Evolutionary conservation across 495 filamentous ascomycete species (phyloP).

Genomic region (Hypoxylon perforatum): DNA sequence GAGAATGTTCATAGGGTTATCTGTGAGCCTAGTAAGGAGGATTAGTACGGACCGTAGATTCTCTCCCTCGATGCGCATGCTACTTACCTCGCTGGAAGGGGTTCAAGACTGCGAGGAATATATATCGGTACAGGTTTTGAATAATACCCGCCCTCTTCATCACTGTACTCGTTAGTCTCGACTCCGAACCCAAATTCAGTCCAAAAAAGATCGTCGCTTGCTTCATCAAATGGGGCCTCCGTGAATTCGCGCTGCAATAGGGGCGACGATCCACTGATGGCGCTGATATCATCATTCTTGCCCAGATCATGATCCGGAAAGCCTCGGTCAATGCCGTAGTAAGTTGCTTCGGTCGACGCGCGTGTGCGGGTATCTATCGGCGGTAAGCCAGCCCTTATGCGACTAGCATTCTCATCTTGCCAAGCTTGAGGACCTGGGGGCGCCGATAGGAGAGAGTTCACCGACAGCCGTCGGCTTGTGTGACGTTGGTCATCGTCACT

Average conservation of each 20-base stretch:
- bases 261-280: slow-evolving; percentile 59
- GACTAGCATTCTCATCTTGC: slow-evolving; percentile 40
- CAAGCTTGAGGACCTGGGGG: slow-evolving; percentile 38
- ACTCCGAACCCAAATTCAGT: slow-evolving; percentile 60
- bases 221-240: slow-evolving; percentile 33
- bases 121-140: slow-evolving; percentile 66
- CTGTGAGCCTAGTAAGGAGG: slow-evolving; percentile 53
- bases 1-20: slow-evolving; percentile 83
- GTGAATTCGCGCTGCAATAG: slow-evolving; percentile 43
- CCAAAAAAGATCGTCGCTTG: slow-evolving; percentile 33
- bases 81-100: slow-evolving; percentile 57
- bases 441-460: slow-evolving; percentile 46
- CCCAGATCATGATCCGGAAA: slow-evolving; percentile 74
- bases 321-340: slow-evolving; percentile 76
- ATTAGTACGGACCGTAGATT: slow-evolving; percentile 8
- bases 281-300: slow-evolving; percentile 72
- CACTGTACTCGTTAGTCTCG: slow-evolving; percentile 59
- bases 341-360: slow-evolving; percentile 46
- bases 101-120: slow-evolving; percentile 49
- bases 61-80: not conserved
- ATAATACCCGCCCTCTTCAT: slow-evolving; percentile 73
- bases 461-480: slow-evolving; percentile 40
- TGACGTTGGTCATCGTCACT: slow-evolving; percentile 49
- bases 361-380: slow-evolving; percentile 41
- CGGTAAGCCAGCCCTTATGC: slow-evolving; percentile 34